Percentiles rank a stretch among this genome's conserved stretches.
Evolutionary conservation across 1,284 basidiomycete genomes (phyloP).

Genomic region (Limonomyces culmigenus): DNA sequence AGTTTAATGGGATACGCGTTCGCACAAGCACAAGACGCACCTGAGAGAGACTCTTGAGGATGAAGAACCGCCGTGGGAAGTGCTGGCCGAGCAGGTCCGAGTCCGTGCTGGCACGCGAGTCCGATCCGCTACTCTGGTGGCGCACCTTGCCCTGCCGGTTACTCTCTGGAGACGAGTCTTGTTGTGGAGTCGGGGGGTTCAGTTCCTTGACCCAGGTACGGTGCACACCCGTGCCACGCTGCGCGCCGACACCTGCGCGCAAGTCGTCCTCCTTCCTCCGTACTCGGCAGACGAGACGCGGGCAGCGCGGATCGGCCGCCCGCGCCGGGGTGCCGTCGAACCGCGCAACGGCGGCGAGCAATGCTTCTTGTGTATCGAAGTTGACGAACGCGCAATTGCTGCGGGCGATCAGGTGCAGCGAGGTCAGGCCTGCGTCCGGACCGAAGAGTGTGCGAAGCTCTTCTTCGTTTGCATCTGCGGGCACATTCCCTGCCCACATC

Average conservation of each 20-base stretch:
- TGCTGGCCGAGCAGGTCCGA: constrained; percentile 57
- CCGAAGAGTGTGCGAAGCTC: constrained; percentile 80
- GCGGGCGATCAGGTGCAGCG: constrained; percentile 83
- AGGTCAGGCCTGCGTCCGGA: constrained; percentile 44
- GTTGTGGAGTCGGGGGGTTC: constrained; percentile 14
- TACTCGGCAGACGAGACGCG: constrained; percentile 73
- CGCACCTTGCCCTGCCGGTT: constrained; percentile 9
- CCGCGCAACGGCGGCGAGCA: constrained; percentile 50
- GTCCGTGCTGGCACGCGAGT: constrained; percentile 49
- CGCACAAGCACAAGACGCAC: constrained; percentile 21
- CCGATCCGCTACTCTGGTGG: constrained; percentile 41
- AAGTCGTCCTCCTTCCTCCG: constrained; percentile 76
- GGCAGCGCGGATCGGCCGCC: constrained; percentile 53
- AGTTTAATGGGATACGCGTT: constrained; percentile 1
- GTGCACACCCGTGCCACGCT: constrained; percentile 79
- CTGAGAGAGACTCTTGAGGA: constrained; percentile 76
- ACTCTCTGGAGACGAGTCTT: neutral
- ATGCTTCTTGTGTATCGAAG: constrained; percentile 46
- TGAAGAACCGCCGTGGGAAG: constrained; percentile 84
- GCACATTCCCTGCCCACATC: constrained; percentile 91
- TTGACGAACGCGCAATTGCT: constrained; percentile 93
- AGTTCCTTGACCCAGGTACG: constrained; percentile 59
- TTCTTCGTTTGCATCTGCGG: constrained; percentile 69
- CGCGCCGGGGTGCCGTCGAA: constrained; percentile 62
- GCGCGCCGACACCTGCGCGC: constrained; percentile 80